These are phyloP conservation scores for Elsinoe batatas DNA, from an alignment of 2,329 filamentous ascomycete species.

Conservation along the genomic window DNA sequence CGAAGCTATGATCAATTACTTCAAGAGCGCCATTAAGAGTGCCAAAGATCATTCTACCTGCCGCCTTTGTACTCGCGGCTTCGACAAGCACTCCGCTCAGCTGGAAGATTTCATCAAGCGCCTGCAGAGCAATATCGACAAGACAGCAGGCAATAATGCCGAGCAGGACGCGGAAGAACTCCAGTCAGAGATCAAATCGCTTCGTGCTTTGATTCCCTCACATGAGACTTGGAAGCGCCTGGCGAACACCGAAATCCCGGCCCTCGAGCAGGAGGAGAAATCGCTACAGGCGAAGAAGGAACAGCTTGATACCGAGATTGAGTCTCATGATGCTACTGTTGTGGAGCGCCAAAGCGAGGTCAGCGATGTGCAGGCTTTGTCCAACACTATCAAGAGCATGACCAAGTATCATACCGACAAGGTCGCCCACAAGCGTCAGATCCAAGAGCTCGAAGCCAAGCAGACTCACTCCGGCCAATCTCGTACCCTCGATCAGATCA, in stretches of 20 bases:
- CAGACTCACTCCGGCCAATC: slow-evolving; percentile 57
- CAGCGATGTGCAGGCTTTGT: slow-evolving; percentile 64
- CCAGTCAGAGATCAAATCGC: slow-evolving; percentile 24
- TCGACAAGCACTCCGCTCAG: slow-evolving; percentile 43
- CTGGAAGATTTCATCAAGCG: slow-evolving; percentile 57
- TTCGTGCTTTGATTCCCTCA: slow-evolving; percentile 1
- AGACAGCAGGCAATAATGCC: slow-evolving; percentile 17
- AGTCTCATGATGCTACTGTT: slow-evolving; percentile 59
- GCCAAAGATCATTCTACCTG: slow-evolving; percentile 63
- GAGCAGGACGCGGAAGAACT: slow-evolving; percentile 52
- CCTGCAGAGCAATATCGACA: slow-evolving; percentile 46
- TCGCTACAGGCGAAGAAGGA: slow-evolving; percentile 35
- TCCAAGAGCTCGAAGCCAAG: slow-evolving; percentile 64
- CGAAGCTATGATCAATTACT: slow-evolving; percentile 36
- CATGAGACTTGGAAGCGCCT: slow-evolving; percentile 69
- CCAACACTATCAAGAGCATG: slow-evolving; percentile 68
- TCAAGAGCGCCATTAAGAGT: slow-evolving; percentile 54
- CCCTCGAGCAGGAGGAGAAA: slow-evolving; percentile 53
- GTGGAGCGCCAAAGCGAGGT: slow-evolving; percentile 53
- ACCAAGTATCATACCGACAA: slow-evolving; percentile 63
- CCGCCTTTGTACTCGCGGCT: slow-evolving; percentile 62
- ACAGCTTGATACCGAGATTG: slow-evolving; percentile 33
- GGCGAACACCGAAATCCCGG: slow-evolving; percentile 57
- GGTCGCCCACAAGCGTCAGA: slow-evolving; percentile 58
- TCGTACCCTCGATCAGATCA: slow-evolving; percentile 73